Base-by-base conservation (phyloP, 495 filamentous ascomycete species). In the Xeromyces bisporus region DNA sequence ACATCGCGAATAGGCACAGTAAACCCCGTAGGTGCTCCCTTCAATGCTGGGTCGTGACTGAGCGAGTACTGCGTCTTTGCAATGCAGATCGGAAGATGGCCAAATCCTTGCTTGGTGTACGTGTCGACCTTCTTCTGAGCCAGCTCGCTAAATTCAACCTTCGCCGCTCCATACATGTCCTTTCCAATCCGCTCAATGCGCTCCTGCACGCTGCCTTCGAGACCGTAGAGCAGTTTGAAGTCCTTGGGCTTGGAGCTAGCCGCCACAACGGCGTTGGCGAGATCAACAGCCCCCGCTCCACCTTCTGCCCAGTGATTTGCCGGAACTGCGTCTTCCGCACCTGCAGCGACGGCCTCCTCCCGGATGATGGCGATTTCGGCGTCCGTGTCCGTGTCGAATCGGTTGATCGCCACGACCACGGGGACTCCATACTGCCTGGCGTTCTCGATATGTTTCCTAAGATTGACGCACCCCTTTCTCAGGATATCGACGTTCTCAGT, bases 31-130 rank as follows among this genome's bases (percentile, higher is more conserved):
- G 89, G 89, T n/a, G 89, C 89, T 29, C 89, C 89, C 63, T 97
- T 97, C 37, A 97, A 66, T 13, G 77, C 70, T 8, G 85, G 78
- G 51, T 97, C 89, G 47, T 96, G 89, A 48, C 79, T 87, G 39
- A 97, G 72, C 14, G 81, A 91, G 57, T 97, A 97, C 55, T 97
- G 89, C 24, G 89, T 94, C 72, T 96, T 97, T 35, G 87, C 86
- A 37, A 94, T 75, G 56, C 87, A 96, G 51, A 94, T 93, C 2
- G 89, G 89, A 36, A 96, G 66, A 44, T 91, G 82, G 7, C 75
- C 73, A 45, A 91, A 89, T 23, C 86, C 89, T 55, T 96, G 89
- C 50, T 76, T 73, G 10, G 75, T 82, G 62, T 97, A 97, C 14
- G 73, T 82, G 46, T 94, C 85, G 38, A 94, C 77, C 68, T 97